Conservation (phyloP, 1,284 basidiomycete genomes). For the Agaricales sp. region DNA sequence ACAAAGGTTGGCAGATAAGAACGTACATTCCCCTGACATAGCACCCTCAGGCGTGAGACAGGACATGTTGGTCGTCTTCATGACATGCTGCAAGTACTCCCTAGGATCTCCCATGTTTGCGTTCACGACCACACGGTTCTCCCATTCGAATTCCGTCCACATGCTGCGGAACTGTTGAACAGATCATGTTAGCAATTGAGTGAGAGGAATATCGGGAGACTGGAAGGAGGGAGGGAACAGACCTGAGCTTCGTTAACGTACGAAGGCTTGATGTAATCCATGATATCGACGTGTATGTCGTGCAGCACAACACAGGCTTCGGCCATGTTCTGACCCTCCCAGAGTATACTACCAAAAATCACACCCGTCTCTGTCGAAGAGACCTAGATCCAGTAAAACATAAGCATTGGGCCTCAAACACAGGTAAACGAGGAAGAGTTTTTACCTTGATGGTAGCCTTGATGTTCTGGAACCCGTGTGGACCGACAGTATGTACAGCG, state of each 20-base stretch:
- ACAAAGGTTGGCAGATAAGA: conserved; percentile 91
- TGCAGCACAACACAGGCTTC: conserved; percentile 90
- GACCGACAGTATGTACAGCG: conserved; percentile 85
- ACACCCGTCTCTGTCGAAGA: conserved; percentile 97
- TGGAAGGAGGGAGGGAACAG: conserved; percentile 15
- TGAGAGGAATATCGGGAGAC: conserved; percentile 1
- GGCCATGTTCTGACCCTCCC: conserved; percentile 83
- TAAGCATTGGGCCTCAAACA: neutral
- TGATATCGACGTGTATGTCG: conserved; percentile 98
- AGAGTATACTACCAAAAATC: conserved; percentile 97
- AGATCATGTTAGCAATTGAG: conserved; percentile 4
- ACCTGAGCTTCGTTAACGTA: conserved; percentile 94
- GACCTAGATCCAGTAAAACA: conserved; percentile 34
- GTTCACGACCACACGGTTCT: conserved; percentile 92
- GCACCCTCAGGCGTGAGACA: conserved; percentile 93
- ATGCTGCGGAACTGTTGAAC: conserved; percentile 75
- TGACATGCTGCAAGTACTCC: conserved; percentile 81
- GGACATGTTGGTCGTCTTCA: conserved; percentile 92
- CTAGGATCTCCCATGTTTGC: conserved; percentile 75
- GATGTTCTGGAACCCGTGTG: conserved; percentile 97
- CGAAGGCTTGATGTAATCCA: conserved; percentile 99
- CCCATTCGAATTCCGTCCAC: conserved; percentile 99
- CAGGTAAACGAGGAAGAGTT: neutral
- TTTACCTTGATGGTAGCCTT: conserved; percentile 95
- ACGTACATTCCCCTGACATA: conserved; percentile 86